phyloP scores from a whole-genome alignment of 2,329 filamentous ascomycete genomes.

The Microcyclospora pomicola region DNA sequence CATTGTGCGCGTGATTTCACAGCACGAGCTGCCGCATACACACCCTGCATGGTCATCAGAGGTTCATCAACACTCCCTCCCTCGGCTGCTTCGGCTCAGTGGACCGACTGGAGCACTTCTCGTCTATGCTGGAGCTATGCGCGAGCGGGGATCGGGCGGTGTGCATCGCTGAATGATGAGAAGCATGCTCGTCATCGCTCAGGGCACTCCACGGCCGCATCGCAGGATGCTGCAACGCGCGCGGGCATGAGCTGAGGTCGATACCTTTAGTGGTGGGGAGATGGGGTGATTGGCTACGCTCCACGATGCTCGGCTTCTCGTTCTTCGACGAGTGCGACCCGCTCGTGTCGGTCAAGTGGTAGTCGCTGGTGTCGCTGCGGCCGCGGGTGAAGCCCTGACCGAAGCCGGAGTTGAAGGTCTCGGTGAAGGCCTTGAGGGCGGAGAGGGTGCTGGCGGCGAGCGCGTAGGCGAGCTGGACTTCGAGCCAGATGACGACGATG shows the following conservation, averaged over 20 bases:
- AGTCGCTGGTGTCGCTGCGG: conserved; percentile 14
- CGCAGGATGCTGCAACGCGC: neutral
- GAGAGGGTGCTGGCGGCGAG: conserved; percentile 30
- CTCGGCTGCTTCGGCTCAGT: no score
- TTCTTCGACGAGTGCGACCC: conserved; percentile 8
- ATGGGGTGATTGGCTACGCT: conserved; percentile 1
- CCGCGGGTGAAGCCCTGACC: conserved; percentile 19
- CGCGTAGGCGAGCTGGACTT: conserved; percentile 28
- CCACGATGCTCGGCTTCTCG: conserved; percentile 4
- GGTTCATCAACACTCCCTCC: no score
- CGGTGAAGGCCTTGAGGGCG: conserved; percentile 29
- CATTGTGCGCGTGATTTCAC: no score
- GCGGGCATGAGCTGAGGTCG: neutral
- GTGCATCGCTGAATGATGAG: no score
- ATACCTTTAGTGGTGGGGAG: neutral
- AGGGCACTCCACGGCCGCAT: no score
- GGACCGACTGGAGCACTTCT: no score
- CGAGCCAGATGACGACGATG: conserved; percentile 22
- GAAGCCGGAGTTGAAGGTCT: conserved; percentile 29
- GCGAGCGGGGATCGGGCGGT: no score
- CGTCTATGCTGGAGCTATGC: no score
- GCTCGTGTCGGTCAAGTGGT: conserved; percentile 15
- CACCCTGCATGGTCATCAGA: no score
- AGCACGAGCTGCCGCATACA: no score
- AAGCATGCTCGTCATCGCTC: no score